Percentiles rank a stretch among this genome's conserved stretches.
Evolutionary conservation across 2,329 filamentous ascomycete genomes (phyloP).

Genomic region (Fusarium stilboides): DNA sequence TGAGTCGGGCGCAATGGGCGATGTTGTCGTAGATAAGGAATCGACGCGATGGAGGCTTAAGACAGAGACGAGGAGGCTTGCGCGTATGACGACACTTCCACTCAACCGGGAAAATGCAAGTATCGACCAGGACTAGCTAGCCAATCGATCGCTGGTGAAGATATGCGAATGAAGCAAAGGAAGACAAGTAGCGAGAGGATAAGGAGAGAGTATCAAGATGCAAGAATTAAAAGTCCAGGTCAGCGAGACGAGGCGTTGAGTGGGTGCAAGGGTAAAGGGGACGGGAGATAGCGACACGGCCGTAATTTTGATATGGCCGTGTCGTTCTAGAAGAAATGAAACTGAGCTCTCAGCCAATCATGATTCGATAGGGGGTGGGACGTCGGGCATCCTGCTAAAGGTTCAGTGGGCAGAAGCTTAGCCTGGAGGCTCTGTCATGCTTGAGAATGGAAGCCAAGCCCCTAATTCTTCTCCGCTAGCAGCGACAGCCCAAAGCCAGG

Average conservation of each 20-base stretch:
- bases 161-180: constrained; percentile 5
- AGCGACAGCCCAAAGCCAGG: constrained; percentile 5
- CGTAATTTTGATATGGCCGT: constrained; percentile 12
- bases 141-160: constrained; percentile 1
- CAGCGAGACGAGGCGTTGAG: constrained; percentile 18
- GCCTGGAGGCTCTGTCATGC: constrained; percentile 24
- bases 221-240: constrained; percentile 31
- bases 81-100: constrained; percentile 22
- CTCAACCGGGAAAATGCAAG: constrained; percentile 15
- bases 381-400: constrained; percentile 9
- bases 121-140: neutral
- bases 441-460: constrained; percentile 18
- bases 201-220: constrained; percentile 10
- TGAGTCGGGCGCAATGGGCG: constrained; percentile 4
- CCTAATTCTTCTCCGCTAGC: constrained; percentile 23
- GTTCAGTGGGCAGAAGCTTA: constrained; percentile 35
- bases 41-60: constrained; percentile 18
- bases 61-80: constrained; percentile 9
- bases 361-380: neutral
- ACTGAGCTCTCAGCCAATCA: constrained; percentile 15
- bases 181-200: constrained; percentile 6
- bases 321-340: constrained; percentile 36
- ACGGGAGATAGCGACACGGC: constrained; percentile 15
- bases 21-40: neutral
- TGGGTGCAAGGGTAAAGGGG: constrained; percentile 37